Base-by-base conservation (phyloP, 2,329 filamentous ascomycete species). In the Moelleriella libera region DNA sequence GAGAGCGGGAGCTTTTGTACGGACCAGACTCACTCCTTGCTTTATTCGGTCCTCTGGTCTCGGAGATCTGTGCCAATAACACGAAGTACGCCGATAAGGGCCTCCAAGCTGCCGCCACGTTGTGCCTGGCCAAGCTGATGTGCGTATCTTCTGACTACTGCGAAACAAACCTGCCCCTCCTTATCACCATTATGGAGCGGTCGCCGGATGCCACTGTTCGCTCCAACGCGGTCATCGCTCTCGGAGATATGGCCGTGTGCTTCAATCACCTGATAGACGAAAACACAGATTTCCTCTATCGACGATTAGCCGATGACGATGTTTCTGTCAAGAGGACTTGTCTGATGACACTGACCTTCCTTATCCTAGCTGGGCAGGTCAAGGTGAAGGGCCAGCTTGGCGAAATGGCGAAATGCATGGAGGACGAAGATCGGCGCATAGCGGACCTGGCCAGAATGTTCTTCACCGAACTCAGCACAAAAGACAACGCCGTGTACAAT, bases 261-360 rank as follows among this genome's bases (percentile, higher is more conserved):
- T 98, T 98, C 75, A 98, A 98, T 61, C 92, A 98, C 60, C 78
- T 98, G 45, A 96, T 98, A 56, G 94, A 98, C 60, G 94, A 98
- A 67, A 97, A 98, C 65, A 98, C 92, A 0, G 92, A 98, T 62
- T 98, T 97, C 70, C 67, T 98, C 41, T 98, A 98, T 66, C 83
- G 92, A 21, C 82, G 94, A 14, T 76, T 98, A 6, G 94, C 92
- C 12, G 94, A 98, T 59, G 71, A 78, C 12, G 89, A 96, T 56
- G 78, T 80, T 28, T 90, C 85, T 3, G 92, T 98, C 51, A 98
- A 97, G 72, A 82, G 92, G 9, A 98, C 94, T 0, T 98, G 92
- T 65, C 75, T 98, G 28, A 98, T 97, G 92, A 98, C 94, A 1
- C 68, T 98, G 55, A 98, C 94, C 0, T 98, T 98, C 74, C 68